phyloP scores from a whole-genome alignment of 257 asterid species.

The Paulownia fortunei region DNA sequence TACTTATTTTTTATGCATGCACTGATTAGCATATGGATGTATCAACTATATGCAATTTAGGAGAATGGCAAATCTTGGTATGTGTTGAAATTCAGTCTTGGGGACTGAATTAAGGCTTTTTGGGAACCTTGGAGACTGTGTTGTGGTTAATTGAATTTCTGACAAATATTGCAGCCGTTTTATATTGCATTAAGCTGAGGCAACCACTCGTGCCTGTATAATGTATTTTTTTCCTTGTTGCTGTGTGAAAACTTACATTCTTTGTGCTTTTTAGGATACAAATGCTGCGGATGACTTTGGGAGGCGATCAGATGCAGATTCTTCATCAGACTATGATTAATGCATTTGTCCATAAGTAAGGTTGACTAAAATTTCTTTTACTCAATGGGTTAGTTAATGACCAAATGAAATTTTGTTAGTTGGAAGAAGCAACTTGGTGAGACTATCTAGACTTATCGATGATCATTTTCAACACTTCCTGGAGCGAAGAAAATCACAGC shows the following conservation, averaged over 20 bases:
- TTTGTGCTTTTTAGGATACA: slow-evolving; percentile 50
- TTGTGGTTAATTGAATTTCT: background rate
- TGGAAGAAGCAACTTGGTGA: slow-evolving; percentile 9
- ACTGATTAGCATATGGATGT: background rate
- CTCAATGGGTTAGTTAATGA: slow-evolving; percentile 4
- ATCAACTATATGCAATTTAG: background rate
- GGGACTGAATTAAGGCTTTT: background rate
- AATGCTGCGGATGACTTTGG: slow-evolving; percentile 51
- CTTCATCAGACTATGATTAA: slow-evolving; percentile 70
- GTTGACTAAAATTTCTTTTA: background rate
- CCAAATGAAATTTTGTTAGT: background rate
- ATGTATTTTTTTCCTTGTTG: background rate
- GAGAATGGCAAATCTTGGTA: background rate
- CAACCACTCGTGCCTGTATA: background rate
- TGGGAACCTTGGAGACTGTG: background rate
- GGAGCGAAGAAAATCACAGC: slow-evolving; percentile 6
- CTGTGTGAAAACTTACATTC: background rate
- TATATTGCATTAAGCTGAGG: background rate
- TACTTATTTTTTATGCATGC: background rate
- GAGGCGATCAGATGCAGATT: slow-evolving; percentile 49
- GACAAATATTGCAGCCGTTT: background rate
- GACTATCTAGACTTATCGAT: background rate
- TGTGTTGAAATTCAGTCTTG: background rate
- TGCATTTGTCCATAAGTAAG: background rate
- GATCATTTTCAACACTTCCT: background rate